Percentiles rank a stretch among this genome's conserved stretches.
These are phyloP conservation scores for Ogataea trehaloabstinens DNA, from an alignment of 805 yeast genomes.

Conservation along the genomic window DNA sequence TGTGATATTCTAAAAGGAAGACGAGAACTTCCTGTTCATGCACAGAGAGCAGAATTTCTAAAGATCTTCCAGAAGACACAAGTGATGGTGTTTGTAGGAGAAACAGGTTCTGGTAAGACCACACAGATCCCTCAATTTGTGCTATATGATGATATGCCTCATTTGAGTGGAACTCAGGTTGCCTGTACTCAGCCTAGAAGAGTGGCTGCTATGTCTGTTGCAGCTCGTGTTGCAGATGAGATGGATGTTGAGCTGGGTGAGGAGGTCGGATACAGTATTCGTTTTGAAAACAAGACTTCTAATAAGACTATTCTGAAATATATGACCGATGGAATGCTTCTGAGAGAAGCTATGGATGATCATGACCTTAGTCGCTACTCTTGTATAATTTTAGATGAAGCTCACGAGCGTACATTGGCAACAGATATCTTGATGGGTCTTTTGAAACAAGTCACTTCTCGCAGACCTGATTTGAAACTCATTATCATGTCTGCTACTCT, in stretches of 20 bases:
- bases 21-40: constrained; percentile 89
- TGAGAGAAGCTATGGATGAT: constrained; percentile 97
- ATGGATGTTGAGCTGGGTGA: constrained; percentile 91
- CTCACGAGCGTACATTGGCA: constrained; percentile 95
- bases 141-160: constrained; percentile 88
- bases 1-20: constrained; percentile 74
- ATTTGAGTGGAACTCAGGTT: constrained; percentile 74
- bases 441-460: constrained; percentile 71
- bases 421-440: constrained; percentile 97
- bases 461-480: constrained; percentile 86
- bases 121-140: constrained; percentile 98
- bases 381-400: constrained; percentile 93
- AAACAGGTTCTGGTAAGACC: constrained; percentile 98
- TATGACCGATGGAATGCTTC: constrained; percentile 98
- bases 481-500: constrained; percentile 97
- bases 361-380: constrained; percentile 77
- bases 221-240: constrained; percentile 95
- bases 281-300: constrained; percentile 88
- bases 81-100: constrained; percentile 98
- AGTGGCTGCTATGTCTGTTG: constrained; percentile 99
- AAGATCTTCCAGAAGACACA: constrained; percentile 81
- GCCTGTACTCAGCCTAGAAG: constrained; percentile 98
- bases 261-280: constrained; percentile 92
- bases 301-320: constrained; percentile 82
- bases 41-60: constrained; percentile 87